Percentiles rank a stretch among this genome's conserved stretches.
These are phyloP conservation scores for Cyphellophora attinorum DNA, from an alignment of 2,329 filamentous ascomycete genomes.

Conservation along the genomic window DNA sequence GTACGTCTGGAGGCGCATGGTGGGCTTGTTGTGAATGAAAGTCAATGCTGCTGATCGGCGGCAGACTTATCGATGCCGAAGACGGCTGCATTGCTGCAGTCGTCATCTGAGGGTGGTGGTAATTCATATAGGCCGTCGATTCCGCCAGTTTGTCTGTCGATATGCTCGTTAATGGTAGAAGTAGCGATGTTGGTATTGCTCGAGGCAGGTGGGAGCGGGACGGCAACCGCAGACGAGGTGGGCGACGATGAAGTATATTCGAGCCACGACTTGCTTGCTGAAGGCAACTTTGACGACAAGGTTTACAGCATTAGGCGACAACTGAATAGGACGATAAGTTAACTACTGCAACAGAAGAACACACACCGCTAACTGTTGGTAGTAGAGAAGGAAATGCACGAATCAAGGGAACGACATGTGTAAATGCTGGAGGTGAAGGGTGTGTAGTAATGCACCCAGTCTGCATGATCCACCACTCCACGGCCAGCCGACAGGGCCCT, in stretches of 20 bases:
- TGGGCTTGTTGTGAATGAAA: constrained; percentile 15
- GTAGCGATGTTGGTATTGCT: neutral
- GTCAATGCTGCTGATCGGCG: constrained; percentile 19
- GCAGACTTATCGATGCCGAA: constrained; percentile 18
- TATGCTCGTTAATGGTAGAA: no score
- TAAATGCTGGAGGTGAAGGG: constrained; percentile 1
- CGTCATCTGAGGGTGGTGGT: constrained; percentile 11
- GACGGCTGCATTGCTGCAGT: constrained; percentile 14
- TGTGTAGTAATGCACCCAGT: no score
- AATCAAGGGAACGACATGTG: neutral
- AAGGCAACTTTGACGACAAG: neutral
- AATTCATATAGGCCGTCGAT: constrained; percentile 14
- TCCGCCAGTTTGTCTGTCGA: neutral
- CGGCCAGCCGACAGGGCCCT: no score
- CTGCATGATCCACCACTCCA: no score
- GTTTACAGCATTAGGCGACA: constrained; percentile 1
- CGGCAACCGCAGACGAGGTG: neutral
- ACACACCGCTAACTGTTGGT: neutral
- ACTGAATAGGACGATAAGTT: constrained; percentile 1
- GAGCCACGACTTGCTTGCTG: neutral
- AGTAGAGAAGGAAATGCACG: neutral
- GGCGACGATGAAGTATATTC: no score
- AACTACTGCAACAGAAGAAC: neutral
- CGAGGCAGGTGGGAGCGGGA: no score
- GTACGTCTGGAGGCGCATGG: constrained; percentile 14